Base-by-base conservation (phyloP, 1,284 basidiomycete species). In the Rhodotorula sp. region DNA sequence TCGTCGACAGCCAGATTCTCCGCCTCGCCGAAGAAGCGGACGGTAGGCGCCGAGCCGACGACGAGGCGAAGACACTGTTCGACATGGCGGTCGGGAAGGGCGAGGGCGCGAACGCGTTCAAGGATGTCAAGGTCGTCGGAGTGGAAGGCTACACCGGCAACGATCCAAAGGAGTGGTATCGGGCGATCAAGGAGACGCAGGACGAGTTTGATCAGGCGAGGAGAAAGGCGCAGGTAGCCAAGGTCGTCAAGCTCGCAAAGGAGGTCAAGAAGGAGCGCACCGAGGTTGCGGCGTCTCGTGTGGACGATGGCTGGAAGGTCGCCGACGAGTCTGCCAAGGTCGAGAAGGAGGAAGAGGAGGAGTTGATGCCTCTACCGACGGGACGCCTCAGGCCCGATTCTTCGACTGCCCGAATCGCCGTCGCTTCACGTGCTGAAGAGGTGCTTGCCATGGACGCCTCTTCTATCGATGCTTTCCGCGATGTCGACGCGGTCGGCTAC, bases 1-100 rank as follows among this genome's bases (percentile, higher is more conserved):
- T 89, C 53, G 77, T 90, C 26, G 81, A 81, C 40, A 82, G 84
- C 65, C 85, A 86, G 74, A 70, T 86, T 11, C 55, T 72, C 37
- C n/a, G 51, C 5, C 62, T 64, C n/a, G 59, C 66, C 9, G 50
- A 44, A 7, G 60, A 46, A 51, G 72, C 67, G 16, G 72, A 73
- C 40, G 78, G 75, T 47, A 74, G 66, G 22, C 80, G 80, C 28
- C 75, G 74, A n/a, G 80, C 80, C 59, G 70, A 60, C 5, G 76
- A 76, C 18, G 64, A 72, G 8, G 30, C 64, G 8, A 77, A 75
- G 46, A 89, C 87, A 1, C 81, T 86, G 48, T 80, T 90, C 59
- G 85, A 87, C 73, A 82, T 84, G 9, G 80, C 86, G 24, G 78
- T 88, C 13, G 81, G 83, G 26, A 81, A 81, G 46, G 81, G 80